Percentiles rank a stretch among this genome's conserved stretches.
phyloP scores from a whole-genome alignment of 1,284 basidiomycete genomes.

The Athelia psychrophila region DNA sequence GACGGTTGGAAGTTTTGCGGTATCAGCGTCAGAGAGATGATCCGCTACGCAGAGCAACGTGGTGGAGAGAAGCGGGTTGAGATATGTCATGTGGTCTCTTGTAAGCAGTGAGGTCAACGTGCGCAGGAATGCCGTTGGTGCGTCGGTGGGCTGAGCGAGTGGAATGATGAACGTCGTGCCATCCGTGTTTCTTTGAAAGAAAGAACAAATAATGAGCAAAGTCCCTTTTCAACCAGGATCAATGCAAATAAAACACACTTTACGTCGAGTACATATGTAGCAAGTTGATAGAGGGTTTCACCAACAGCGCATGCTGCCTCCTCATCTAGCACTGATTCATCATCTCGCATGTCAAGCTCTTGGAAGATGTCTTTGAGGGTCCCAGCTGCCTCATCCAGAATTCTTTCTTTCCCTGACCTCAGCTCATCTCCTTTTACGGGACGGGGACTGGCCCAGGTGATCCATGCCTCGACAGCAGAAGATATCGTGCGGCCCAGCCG shows the following conservation, averaged over 20 bases:
- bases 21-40: conserved; percentile 62
- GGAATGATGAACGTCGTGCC: conserved; percentile 53
- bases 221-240: not conserved
- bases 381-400: conserved; percentile 65
- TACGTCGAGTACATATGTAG: conserved; percentile 51
- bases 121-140: conserved; percentile 55
- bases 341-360: conserved; percentile 63
- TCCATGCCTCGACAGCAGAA: conserved; percentile 56
- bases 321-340: conserved; percentile 58
- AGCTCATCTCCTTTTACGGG: conserved; percentile 20
- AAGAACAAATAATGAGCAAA: conserved; percentile 6
- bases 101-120: conserved; percentile 58
- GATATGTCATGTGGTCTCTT: conserved; percentile 52
- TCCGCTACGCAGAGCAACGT: conserved; percentile 61
- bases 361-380: conserved; percentile 69
- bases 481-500: conserved; percentile 53
- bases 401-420: conserved; percentile 44
- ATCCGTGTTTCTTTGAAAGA: conserved; percentile 43
- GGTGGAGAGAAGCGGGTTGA: conserved; percentile 58
- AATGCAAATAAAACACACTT: conserved; percentile 33
- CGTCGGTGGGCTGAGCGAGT: conserved; percentile 44
- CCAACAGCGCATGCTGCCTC: conserved; percentile 65
- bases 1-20: conserved; percentile 51
- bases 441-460: conserved; percentile 29
- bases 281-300: conserved; percentile 53